These are phyloP conservation scores for Vaccinium darrowii DNA, from an alignment of 148 eudicot species.

Conservation along the genomic window DNA sequence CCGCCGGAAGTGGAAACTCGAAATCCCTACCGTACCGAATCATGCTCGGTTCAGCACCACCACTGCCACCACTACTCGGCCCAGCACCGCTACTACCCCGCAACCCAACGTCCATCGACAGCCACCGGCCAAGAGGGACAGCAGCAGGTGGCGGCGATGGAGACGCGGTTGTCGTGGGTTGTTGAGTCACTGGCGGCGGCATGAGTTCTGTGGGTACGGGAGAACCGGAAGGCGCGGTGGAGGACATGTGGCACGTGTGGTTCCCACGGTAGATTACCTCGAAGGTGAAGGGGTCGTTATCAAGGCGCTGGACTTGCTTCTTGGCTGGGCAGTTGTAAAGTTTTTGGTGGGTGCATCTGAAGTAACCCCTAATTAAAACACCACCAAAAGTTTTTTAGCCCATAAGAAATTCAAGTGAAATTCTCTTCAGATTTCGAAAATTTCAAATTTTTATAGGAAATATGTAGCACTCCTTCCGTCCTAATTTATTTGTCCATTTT, in stretches of 20 bases:
- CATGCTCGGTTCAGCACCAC: constrained; percentile 25
- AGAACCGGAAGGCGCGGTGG: constrained; percentile 58
- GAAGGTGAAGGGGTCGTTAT: constrained; percentile 58
- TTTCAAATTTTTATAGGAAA: too few relatives aligned
- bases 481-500: too few relatives aligned
- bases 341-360: constrained; percentile 84
- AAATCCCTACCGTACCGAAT: not conserved
- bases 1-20: constrained; percentile 34
- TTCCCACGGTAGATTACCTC: constrained; percentile 56
- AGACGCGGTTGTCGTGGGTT: constrained; percentile 4
- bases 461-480: too few relatives aligned
- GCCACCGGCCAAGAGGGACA: constrained; percentile 5
- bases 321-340: constrained; percentile 70
- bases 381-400: not conserved
- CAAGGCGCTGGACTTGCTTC: constrained; percentile 82
- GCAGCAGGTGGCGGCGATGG: not conserved
- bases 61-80: not conserved
- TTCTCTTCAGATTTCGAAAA: too few relatives aligned
- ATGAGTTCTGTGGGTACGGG: constrained; percentile 8
- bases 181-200: not conserved
- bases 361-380: constrained; percentile 55
- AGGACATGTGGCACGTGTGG: constrained; percentile 76
- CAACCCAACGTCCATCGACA: constrained; percentile 23
- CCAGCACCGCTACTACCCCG: not conserved
- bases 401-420: too few relatives aligned